These are phyloP conservation scores for Cladosporium phlei DNA, from an alignment of 2,329 filamentous ascomycete species.

Conservation along the genomic window DNA sequence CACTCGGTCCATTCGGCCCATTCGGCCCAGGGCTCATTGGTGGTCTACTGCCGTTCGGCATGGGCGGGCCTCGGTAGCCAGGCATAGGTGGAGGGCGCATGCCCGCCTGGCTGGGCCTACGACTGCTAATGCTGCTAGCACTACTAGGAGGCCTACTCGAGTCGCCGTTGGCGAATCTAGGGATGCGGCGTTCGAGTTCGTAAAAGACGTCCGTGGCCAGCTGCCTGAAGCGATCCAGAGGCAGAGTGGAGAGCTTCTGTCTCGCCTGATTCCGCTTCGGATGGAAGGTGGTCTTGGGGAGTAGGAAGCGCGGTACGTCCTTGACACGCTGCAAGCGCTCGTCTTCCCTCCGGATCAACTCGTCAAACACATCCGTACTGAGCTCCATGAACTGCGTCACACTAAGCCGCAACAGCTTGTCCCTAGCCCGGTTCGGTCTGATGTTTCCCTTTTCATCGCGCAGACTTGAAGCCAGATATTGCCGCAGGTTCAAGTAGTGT, in stretches of 20 bases:
- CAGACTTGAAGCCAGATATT: slow-evolving; percentile 65
- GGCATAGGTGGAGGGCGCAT: slow-evolving; percentile 35
- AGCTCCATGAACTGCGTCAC: slow-evolving; percentile 94
- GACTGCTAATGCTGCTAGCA: slow-evolving; percentile 42
- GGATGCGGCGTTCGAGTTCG: slow-evolving; percentile 86
- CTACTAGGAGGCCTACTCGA: slow-evolving; percentile 66
- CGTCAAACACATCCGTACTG: slow-evolving; percentile 95
- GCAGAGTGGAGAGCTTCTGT: slow-evolving; percentile 86
- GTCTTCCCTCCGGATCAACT: slow-evolving; percentile 80
- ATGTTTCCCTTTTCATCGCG: slow-evolving; percentile 71
- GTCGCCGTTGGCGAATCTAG: slow-evolving; percentile 67
- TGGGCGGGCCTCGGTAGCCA: slow-evolving; percentile 25
- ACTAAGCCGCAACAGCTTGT: slow-evolving; percentile 87
- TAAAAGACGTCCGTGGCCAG: slow-evolving; percentile 94
- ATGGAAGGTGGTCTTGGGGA: slow-evolving; percentile 86
- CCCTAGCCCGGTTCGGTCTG: slow-evolving; percentile 81
- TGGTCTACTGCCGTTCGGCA: slow-evolving; percentile 16
- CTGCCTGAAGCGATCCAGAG: slow-evolving; percentile 80
- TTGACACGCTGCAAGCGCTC: slow-evolving; percentile 44
- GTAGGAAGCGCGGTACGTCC: slow-evolving; percentile 64
- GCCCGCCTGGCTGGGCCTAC: slow-evolving; percentile 26
- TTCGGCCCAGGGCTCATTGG: slow-evolving; percentile 35
- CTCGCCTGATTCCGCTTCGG: slow-evolving; percentile 97
- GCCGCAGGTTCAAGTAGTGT: slow-evolving; percentile 75
- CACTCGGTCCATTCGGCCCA: no score